Evolutionary conservation across 225 moss, liverwort and hornwort species (phyloP).

Genomic region (Sphagnum contortum): DNA sequence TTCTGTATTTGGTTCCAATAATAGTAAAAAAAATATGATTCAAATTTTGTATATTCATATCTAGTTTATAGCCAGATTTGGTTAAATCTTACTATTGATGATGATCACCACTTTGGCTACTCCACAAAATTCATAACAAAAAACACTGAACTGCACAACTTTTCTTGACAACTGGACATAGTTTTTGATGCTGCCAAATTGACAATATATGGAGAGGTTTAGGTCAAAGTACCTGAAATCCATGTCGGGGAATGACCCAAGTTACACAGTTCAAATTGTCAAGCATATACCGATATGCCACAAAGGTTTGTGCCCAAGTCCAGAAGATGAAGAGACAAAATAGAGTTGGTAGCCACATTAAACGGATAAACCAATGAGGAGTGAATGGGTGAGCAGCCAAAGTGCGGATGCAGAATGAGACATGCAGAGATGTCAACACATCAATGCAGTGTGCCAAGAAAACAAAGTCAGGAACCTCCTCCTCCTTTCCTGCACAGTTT

Average conservation of each 20-base stretch:
- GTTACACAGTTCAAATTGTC: constrained; percentile 51
- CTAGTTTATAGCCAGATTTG: too few species aligned
- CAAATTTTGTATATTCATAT: too few species aligned
- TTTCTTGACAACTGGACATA: too few species aligned
- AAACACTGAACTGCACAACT: too few species aligned
- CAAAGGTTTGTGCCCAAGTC: constrained; percentile 46
- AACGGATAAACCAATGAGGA: constrained; percentile 57
- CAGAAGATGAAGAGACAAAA: constrained; percentile 18
- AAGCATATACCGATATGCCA: constrained; percentile 43
- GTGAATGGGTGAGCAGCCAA: constrained; percentile 48
- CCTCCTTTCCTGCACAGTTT: constrained; percentile 33
- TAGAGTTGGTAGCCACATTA: constrained; percentile 3
- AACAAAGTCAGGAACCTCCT: constrained; percentile 61
- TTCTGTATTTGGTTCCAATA: too few species aligned
- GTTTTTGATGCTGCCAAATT: too few species aligned
- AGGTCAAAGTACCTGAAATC: constrained; percentile 48
- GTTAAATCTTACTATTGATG: too few species aligned
- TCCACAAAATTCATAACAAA: too few species aligned
- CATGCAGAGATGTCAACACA: constrained; percentile 59
- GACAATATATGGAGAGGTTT: too few species aligned
- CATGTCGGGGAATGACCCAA: constrained; percentile 78
- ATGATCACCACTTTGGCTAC: too few species aligned
- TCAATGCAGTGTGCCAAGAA: constrained; percentile 90
- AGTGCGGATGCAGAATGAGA: constrained; percentile 61
- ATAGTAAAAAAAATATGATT: too few species aligned